A percentile compares a stretch with the other conserved stretches of the same genome.
Conservation (phyloP, 352 stramenopile species). For the Phytopythium delawarense region DNA sequence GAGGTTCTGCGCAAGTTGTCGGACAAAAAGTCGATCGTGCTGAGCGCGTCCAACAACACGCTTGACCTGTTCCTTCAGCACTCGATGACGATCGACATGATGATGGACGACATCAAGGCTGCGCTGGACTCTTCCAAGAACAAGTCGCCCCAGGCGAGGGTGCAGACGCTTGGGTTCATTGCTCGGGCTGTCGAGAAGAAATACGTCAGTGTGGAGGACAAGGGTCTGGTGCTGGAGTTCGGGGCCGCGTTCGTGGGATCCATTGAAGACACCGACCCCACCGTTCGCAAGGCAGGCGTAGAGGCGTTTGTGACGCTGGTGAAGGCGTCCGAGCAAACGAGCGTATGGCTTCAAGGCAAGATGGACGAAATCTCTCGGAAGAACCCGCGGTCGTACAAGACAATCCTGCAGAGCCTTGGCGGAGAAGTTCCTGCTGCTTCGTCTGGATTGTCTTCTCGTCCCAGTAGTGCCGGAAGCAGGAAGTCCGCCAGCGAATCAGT, state of each 20-base stretch:
- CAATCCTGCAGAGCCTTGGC: slow-evolving; percentile 52
- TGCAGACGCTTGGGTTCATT: slow-evolving; percentile 72
- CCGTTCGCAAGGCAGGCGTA: slow-evolving; percentile 69
- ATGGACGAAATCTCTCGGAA: slow-evolving; percentile 66
- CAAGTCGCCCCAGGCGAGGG: slow-evolving; percentile 72
- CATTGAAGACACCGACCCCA: slow-evolving; percentile 79
- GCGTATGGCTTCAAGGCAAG: slow-evolving; percentile 49
- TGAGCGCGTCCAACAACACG: slow-evolving; percentile 80
- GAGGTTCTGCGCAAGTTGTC: slow-evolving; percentile 82
- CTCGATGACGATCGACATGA: slow-evolving; percentile 81
- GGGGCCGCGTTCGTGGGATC: slow-evolving; percentile 50
- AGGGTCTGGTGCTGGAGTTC: slow-evolving; percentile 59
- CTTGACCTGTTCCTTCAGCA: slow-evolving; percentile 80
- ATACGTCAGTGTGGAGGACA: slow-evolving; percentile 58
- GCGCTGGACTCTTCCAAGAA: slow-evolving; percentile 73
- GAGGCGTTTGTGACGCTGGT: slow-evolving; percentile 59
- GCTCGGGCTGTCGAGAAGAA: slow-evolving; percentile 66
- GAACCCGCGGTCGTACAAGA: slow-evolving; percentile 68
- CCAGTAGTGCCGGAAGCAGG: slow-evolving; percentile 18
- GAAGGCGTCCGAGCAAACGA: slow-evolving; percentile 43
- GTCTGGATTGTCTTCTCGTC: slow-evolving; percentile 18
- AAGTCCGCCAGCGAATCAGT: slow-evolving; percentile 11
- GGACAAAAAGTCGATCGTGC: slow-evolving; percentile 84
- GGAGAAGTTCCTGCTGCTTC: slow-evolving; percentile 15
- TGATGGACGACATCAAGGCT: slow-evolving; percentile 83